Base-by-base conservation (phyloP, 1,284 basidiomycete species). In the Mycena citricolor region DNA sequence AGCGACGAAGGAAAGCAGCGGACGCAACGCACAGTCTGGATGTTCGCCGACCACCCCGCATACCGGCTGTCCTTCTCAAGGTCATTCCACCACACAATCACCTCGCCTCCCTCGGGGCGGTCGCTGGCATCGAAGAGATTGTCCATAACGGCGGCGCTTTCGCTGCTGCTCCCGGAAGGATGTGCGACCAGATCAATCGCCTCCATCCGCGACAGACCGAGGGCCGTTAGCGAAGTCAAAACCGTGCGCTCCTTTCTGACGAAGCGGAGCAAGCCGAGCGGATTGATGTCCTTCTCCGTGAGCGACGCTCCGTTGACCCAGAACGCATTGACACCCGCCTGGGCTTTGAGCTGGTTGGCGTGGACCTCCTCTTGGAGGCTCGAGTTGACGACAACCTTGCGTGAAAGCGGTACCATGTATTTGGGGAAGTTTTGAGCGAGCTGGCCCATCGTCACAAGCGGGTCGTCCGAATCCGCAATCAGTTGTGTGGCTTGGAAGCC, bases 61-160 rank as follows among this genome's bases (percentile, higher is more conserved):
- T 87, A 85, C 73, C 78, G 70, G n/a, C 66, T 70, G 60, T 97
- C 94, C 50, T 82, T 87, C 65, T 91, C 86, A 19, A 98, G 65
- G 64, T 98, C 86, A 63, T 98, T 98, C 79, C 87, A 85, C 81
- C 89, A 98, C 0, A 83, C 61, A 38, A 97, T 78, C 2, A 86
- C 74, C 12, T 70, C 75, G 0, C 86, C 89, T 1, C 78, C 87
- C 63, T 97, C 94, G 5, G 61, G 57, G n/a, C 89, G 71, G 61
- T 97, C 94, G 50, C 88, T 91, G 2, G 90, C 86, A 63, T 97
- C 94, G 39, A 94, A 86, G 8, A 94, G 57, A 0, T 83, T 86
- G 46, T 92, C 90, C 24, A 88, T 60, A 4, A 77, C 71, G 13
- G 62, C 64, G 5, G 61, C 39, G 64, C 70, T 51, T 82, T 77